These are phyloP conservation scores for Fusarium agapanthi DNA, from an alignment of 2,329 filamentous ascomycete species.

Conservation along the genomic window DNA sequence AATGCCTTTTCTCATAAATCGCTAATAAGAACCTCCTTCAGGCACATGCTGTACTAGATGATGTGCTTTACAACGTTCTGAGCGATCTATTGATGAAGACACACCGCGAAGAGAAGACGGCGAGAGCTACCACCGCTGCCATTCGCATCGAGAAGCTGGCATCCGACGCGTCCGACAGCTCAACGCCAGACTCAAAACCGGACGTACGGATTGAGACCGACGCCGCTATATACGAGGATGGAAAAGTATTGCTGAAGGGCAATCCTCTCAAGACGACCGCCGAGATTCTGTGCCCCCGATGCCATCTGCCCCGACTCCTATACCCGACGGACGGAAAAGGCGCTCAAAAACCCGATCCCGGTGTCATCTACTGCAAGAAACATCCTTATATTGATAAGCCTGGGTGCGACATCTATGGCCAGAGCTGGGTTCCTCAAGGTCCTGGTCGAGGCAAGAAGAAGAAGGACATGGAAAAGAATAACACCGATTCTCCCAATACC, in stretches of 20 bases:
- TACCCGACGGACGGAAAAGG: slow-evolving; percentile 77
- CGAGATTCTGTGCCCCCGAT: slow-evolving; percentile 78
- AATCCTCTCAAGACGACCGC: slow-evolving; percentile 76
- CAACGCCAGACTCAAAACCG: slow-evolving; percentile 62
- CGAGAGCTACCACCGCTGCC: slow-evolving; percentile 71
- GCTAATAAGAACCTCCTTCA: slow-evolving; percentile 45
- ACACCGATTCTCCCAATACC: slow-evolving; percentile 57
- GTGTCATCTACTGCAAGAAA: slow-evolving; percentile 79
- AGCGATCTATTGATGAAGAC: slow-evolving; percentile 78
- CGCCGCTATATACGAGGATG: slow-evolving; percentile 75
- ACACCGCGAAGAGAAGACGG: slow-evolving; percentile 81
- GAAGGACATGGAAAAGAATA: slow-evolving; percentile 75
- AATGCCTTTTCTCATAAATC: not conserved
- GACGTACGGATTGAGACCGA: slow-evolving; percentile 70
- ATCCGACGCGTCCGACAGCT: slow-evolving; percentile 62
- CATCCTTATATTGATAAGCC: slow-evolving; percentile 80
- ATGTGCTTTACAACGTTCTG: slow-evolving; percentile 79
- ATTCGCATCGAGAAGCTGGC: slow-evolving; percentile 71
- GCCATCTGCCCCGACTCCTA: slow-evolving; percentile 77
- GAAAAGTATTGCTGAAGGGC: slow-evolving; percentile 72
- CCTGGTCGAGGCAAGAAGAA: slow-evolving; percentile 80
- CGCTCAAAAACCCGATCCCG: slow-evolving; percentile 70
- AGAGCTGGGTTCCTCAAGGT: slow-evolving; percentile 78
- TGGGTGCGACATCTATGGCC: slow-evolving; percentile 83
- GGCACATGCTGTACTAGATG: slow-evolving; percentile 75